Evolutionary conservation across 129 eudicot species (phyloP).

Genomic region (Escallonia herrerae): DNA sequence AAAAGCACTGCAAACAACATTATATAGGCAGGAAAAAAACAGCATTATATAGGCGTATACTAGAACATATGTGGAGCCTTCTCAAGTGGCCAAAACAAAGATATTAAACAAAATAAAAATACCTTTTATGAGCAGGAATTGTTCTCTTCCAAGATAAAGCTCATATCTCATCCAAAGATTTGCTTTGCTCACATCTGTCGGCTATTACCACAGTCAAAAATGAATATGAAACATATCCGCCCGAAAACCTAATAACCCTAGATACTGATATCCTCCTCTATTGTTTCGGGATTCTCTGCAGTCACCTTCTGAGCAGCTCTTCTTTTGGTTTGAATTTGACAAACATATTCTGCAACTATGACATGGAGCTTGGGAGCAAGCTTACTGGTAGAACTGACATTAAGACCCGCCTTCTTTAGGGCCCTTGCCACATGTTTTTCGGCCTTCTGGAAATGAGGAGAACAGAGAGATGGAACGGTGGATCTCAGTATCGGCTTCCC

Average conservation of each 20-base stretch:
- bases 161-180: constrained; percentile 5
- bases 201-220: background rate
- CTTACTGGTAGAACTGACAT: constrained; percentile 47
- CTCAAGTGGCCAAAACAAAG: no score
- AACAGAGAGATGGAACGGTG: constrained; percentile 59
- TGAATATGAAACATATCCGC: background rate
- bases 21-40: no score
- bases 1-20: no score
- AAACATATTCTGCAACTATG: constrained; percentile 54
- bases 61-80: no score
- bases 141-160: no score
- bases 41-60: no score
- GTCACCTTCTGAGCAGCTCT: constrained; percentile 38
- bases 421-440: constrained; percentile 67
- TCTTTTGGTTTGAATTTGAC: constrained; percentile 58
- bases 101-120: no score
- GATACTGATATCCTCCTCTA: constrained; percentile 44
- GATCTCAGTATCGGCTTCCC: constrained; percentile 68
- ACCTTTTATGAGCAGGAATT: no score
- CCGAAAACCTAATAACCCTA: constrained; percentile 9
- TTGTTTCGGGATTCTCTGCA: constrained; percentile 28
- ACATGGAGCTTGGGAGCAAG: constrained; percentile 75
- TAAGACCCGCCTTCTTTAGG: constrained; percentile 65
- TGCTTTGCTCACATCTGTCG: background rate
- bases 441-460: constrained; percentile 58